A percentile compares a stretch with the other conserved stretches of the same genome.
Conservation (phyloP, 2,329 filamentous ascomycete species). For the Fusarium sp. region DNA sequence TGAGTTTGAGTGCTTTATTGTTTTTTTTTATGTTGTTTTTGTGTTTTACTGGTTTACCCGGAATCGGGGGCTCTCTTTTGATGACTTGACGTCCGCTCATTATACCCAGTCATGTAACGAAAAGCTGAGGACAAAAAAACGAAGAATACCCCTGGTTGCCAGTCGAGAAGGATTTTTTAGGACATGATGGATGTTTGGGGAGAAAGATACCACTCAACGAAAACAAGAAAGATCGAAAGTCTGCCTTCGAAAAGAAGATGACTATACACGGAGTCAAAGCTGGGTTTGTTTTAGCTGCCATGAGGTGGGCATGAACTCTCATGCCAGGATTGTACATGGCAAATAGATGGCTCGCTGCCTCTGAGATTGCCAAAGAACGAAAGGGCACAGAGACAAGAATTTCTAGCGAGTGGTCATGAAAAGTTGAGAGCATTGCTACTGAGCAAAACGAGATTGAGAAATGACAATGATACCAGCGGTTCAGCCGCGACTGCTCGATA, state of each 20-base stretch:
- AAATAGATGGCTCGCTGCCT: conserved; percentile 35
- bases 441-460: conserved; percentile 44
- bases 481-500: conserved; percentile 42
- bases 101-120: conserved; percentile 56
- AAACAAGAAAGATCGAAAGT: conserved; percentile 45
- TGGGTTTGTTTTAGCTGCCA: conserved; percentile 41
- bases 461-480: conserved; percentile 48
- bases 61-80: conserved; percentile 52
- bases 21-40: conserved; percentile 35
- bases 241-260: conserved; percentile 35
- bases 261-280: conserved; percentile 46
- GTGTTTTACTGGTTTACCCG: conserved; percentile 45
- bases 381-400: conserved; percentile 19
- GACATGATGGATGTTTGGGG: conserved; percentile 45
- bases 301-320: conserved; percentile 34
- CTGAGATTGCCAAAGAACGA: not conserved
- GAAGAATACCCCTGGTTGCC: conserved; percentile 55
- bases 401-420: conserved; percentile 31
- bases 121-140: conserved; percentile 52
- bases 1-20: conserved; percentile 38
- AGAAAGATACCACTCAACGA: conserved; percentile 50
- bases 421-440: conserved; percentile 45
- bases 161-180: conserved; percentile 47
- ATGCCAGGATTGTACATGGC: conserved; percentile 23
- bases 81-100: conserved; percentile 54